Percentiles rank a stretch among this genome's conserved stretches.
These are phyloP conservation scores for Colletotrichum costaricense DNA, from an alignment of 2,329 filamentous ascomycete species.

Conservation along the genomic window DNA sequence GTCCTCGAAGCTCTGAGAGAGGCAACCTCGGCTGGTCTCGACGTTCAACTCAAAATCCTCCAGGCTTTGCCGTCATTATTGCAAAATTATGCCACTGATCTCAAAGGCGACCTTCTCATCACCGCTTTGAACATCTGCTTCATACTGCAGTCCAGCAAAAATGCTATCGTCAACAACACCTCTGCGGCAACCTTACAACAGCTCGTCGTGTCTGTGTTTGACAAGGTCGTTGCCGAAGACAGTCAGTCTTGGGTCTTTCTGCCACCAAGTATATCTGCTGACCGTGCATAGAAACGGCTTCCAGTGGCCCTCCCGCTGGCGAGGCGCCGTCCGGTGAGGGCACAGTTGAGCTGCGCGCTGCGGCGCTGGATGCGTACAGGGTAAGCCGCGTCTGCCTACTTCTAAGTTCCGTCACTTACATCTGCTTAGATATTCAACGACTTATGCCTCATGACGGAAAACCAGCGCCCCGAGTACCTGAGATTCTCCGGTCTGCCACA, in stretches of 20 bases:
- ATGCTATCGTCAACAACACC: conserved; percentile 92
- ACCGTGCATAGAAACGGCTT: conserved; percentile 49
- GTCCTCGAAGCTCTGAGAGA: conserved; percentile 90
- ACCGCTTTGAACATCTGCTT: conserved; percentile 91
- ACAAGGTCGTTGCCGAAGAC: conserved; percentile 88
- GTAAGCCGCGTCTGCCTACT: conserved; percentile 51
- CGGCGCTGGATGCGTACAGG: conserved; percentile 86
- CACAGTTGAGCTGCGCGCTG: conserved; percentile 74
- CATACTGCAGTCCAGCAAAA: conserved; percentile 90
- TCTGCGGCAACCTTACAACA: conserved; percentile 97
- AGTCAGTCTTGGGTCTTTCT: conserved; percentile 59
- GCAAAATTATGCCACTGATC: conserved; percentile 87
- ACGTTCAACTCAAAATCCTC: conserved; percentile 95
- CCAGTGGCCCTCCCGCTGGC: conserved; percentile 69
- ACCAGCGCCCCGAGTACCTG: conserved; percentile 84
- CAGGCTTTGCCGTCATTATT: conserved; percentile 90
- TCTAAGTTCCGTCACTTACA: conserved; percentile 20
- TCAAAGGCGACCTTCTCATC: conserved; percentile 84
- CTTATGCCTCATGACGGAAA: conserved; percentile 87
- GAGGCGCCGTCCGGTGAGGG: conserved; percentile 76
- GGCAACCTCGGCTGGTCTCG: conserved; percentile 81
- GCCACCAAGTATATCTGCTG: conserved; percentile 23
- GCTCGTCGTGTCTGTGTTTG: conserved; percentile 90
- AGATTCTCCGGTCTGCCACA: conserved; percentile 82
- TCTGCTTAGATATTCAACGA: conserved; percentile 80